Conservation (phyloP, 2,329 filamentous ascomycete species). For the Arthrinium puccinioides region DNA sequence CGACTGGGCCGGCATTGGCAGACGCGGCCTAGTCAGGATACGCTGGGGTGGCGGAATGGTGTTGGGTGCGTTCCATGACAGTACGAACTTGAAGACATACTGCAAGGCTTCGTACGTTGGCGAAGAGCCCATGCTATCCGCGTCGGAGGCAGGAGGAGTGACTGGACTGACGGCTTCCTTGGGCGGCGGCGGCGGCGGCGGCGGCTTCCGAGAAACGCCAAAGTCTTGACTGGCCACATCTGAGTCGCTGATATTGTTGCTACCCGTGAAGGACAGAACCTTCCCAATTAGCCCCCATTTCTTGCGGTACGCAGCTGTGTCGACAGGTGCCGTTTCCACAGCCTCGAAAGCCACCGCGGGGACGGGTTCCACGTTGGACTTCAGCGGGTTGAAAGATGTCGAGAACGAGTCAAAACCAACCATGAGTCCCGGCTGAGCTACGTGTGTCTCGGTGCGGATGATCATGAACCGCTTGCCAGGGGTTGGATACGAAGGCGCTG, state of each 20-base stretch:
- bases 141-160: constrained; percentile 35
- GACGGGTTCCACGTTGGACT: constrained; percentile 5
- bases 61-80: constrained; percentile 54
- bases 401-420: constrained; percentile 42
- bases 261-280: constrained; percentile 42
- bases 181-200: constrained; percentile 30
- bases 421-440: constrained; percentile 38
- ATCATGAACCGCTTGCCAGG: constrained; percentile 84
- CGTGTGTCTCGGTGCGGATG: constrained; percentile 65
- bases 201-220: constrained; percentile 35
- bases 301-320: constrained; percentile 36
- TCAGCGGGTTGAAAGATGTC: constrained; percentile 13
- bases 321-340: constrained; percentile 1
- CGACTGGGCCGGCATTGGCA: constrained; percentile 64
- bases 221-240: constrained; percentile 41
- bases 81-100: constrained; percentile 68
- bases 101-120: constrained; percentile 47
- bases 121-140: constrained; percentile 46
- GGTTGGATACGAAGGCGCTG: constrained; percentile 75
- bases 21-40: constrained; percentile 58
- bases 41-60: constrained; percentile 49
- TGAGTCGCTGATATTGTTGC: constrained; percentile 35
- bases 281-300: constrained; percentile 61
- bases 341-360: constrained; percentile 10
- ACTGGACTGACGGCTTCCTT: constrained; percentile 18